phyloP scores from a whole-genome alignment of 148 eudicot genomes.

The Chenopodium quinoa region DNA sequence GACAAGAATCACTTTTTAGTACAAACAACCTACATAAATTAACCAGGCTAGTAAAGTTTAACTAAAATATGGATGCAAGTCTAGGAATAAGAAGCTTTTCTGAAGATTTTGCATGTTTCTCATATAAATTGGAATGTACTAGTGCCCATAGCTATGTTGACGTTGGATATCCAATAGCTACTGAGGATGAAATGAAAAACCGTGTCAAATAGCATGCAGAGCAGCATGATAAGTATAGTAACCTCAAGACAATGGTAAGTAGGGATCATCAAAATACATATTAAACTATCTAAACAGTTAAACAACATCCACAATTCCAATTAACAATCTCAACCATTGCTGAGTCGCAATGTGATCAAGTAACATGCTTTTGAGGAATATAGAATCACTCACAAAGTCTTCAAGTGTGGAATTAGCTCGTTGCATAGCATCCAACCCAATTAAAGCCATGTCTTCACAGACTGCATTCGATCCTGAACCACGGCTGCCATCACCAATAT shows the following conservation, averaged over 20 bases:
- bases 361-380: not conserved
- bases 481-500: constrained; percentile 13
- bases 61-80: not conserved
- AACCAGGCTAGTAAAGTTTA: not conserved
- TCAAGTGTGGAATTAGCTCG: constrained; percentile 93
- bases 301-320: not conserved
- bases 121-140: not conserved
- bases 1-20: not conserved
- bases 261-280: constrained; percentile 9
- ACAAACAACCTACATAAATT: not conserved
- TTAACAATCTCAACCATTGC: not conserved
- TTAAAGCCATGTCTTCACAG: constrained; percentile 39
- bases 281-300: not conserved
- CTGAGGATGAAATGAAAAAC: not conserved
- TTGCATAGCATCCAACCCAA: constrained; percentile 81
- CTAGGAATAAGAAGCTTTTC: not conserved
- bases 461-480: constrained; percentile 1
- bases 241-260: not conserved
- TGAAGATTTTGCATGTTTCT: not conserved
- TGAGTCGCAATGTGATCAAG: constrained; percentile 6
- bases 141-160: not conserved
- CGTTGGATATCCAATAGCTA: not conserved
- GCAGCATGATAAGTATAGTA: not conserved
- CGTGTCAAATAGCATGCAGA: not conserved
- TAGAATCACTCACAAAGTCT: constrained; percentile 70